Conservation (phyloP, 2,329 filamentous ascomycete genomes). For the Lachnellula suecica region DNA sequence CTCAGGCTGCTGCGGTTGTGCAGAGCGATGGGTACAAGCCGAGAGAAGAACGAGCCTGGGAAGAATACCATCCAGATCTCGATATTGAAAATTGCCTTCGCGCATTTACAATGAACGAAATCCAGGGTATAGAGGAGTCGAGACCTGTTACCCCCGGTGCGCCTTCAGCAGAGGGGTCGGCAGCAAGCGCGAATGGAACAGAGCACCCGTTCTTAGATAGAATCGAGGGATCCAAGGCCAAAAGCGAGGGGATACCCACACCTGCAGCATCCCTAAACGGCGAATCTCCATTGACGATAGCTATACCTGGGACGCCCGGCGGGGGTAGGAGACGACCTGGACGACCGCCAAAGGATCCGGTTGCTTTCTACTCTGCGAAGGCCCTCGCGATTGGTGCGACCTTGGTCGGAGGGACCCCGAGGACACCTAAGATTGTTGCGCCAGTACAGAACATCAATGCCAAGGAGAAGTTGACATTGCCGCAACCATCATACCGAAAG, state of each 20-base stretch:
- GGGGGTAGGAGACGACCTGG: constrained; percentile 58
- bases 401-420: constrained; percentile 38
- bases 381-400: constrained; percentile 35
- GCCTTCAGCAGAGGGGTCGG: constrained; percentile 37
- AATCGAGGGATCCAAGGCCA: constrained; percentile 21
- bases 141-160: constrained; percentile 38
- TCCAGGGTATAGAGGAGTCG: constrained; percentile 69
- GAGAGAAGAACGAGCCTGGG: constrained; percentile 93
- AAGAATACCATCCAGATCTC: constrained; percentile 94
- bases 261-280: constrained; percentile 24
- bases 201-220: constrained; percentile 22
- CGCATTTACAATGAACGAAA: constrained; percentile 78
- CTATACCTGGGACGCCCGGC: constrained; percentile 37
- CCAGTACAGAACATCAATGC: constrained; percentile 66
- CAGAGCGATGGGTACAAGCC: constrained; percentile 97
- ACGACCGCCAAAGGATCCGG: constrained; percentile 61
- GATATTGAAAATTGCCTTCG: constrained; percentile 82
- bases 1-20: constrained; percentile 84
- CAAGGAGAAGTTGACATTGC: constrained; percentile 76
- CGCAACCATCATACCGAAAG: constrained; percentile 71
- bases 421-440: constrained; percentile 67
- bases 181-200: constrained; percentile 37
- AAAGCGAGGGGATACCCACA: constrained; percentile 25
- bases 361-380: constrained; percentile 55
- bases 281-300: constrained; percentile 21